These are phyloP conservation scores for Linnemannia schmuckeri DNA, from an alignment of 192 early-diverging fungal genomes.

Conservation along the genomic window DNA sequence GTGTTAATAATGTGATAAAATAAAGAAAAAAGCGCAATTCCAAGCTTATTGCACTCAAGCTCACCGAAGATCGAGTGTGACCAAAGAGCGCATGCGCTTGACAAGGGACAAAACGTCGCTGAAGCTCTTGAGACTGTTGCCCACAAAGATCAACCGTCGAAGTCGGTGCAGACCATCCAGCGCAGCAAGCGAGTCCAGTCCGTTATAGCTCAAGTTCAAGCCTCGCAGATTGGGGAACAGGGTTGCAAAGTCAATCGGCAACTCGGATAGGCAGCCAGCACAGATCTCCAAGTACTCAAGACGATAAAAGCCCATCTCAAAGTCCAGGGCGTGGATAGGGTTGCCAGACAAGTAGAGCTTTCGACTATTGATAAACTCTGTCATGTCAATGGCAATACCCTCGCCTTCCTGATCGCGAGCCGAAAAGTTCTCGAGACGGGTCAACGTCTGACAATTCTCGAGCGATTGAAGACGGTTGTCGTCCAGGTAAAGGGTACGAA, in stretches of 20 bases:
- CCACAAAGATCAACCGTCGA: slow-evolving; percentile 59
- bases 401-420: slow-evolving; percentile 62
- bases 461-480: slow-evolving; percentile 58
- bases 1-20: background rate
- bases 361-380: slow-evolving; percentile 51
- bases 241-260: slow-evolving; percentile 55
- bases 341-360: slow-evolving; percentile 51
- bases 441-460: slow-evolving; percentile 49
- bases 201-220: slow-evolving; percentile 60
- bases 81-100: slow-evolving; percentile 52
- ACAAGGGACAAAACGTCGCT: slow-evolving; percentile 38
- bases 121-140: slow-evolving; percentile 58
- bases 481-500: slow-evolving; percentile 60
- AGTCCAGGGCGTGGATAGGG: slow-evolving; percentile 47
- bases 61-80: slow-evolving; percentile 44
- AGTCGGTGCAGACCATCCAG: slow-evolving; percentile 53
- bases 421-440: slow-evolving; percentile 57
- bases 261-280: slow-evolving; percentile 53
- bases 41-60: background rate
- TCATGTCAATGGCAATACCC: slow-evolving; percentile 54
- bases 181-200: slow-evolving; percentile 50
- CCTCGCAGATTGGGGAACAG: slow-evolving; percentile 58
- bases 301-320: slow-evolving; percentile 55
- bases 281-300: slow-evolving; percentile 65
- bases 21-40: background rate